A percentile compares a stretch with the other conserved stretches of the same genome.
Evolutionary conservation across 2,329 filamentous ascomycete species (phyloP).

Genomic region (Neopestalotiopsis sp.): DNA sequence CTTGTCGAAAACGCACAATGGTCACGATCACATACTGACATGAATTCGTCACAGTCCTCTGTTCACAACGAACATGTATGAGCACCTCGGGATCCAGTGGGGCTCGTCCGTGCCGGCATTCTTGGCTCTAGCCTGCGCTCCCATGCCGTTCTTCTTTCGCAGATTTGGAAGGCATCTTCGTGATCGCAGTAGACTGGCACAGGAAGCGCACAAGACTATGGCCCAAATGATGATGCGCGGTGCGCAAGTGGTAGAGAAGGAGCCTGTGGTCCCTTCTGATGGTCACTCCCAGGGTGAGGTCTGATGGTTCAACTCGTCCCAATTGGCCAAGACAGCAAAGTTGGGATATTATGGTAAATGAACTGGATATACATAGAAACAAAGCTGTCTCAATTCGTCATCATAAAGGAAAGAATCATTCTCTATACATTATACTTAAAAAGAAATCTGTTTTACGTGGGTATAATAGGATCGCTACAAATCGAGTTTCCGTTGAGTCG

Average conservation of each 20-base stretch:
- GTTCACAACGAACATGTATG: conserved; percentile 38
- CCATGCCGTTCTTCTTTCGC: conserved; percentile 48
- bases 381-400: no score
- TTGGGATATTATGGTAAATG: no score
- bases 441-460: neutral
- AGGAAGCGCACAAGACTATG: neutral
- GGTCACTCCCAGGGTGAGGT: neutral
- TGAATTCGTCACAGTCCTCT: conserved; percentile 39
- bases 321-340: no score
- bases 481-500: neutral
- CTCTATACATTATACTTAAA: no score
- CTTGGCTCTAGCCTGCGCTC: conserved; percentile 54
- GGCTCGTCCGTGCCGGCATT: conserved; percentile 62
- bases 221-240: neutral
- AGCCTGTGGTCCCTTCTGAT: neutral
- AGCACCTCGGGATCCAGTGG: conserved; percentile 61
- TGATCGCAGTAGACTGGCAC: conserved; percentile 61
- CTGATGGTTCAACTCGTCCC: no score
- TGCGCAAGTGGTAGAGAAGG: neutral
- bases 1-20: neutral
- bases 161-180: conserved; percentile 43
- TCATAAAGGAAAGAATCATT: no score
- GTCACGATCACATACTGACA: neutral
- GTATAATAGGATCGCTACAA: neutral
- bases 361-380: no score